Conservation (phyloP, 108 stramenopile genomes). For the Nitzschia sp. region DNA sequence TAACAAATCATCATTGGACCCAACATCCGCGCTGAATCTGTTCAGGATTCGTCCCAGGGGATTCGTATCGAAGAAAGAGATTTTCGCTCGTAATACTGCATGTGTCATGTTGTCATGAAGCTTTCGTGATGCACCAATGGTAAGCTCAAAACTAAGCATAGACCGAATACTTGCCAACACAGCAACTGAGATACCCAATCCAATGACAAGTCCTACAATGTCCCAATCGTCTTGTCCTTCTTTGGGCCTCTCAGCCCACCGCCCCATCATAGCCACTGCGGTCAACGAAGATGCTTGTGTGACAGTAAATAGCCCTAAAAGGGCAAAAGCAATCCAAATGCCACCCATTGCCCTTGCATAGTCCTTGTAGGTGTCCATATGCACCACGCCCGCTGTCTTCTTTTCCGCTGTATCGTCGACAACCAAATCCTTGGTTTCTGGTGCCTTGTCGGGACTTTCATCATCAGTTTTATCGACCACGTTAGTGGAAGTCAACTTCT, state of each 20-base stretch:
- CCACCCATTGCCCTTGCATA: slow-evolving; percentile 73
- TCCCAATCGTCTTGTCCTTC: slow-evolving; percentile 37
- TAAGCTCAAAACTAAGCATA: slow-evolving; percentile 43
- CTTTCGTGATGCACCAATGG: slow-evolving; percentile 54
- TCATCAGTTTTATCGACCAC: slow-evolving; percentile 1
- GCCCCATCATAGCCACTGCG: slow-evolving; percentile 50
- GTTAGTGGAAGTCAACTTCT: background rate
- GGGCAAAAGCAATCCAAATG: slow-evolving; percentile 35
- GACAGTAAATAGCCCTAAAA: slow-evolving; percentile 50
- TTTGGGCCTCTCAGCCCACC: slow-evolving; percentile 52
- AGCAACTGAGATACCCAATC: slow-evolving; percentile 41
- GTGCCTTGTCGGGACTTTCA: slow-evolving; percentile 21
- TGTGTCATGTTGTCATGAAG: slow-evolving; percentile 77
- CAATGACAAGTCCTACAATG: slow-evolving; percentile 47
- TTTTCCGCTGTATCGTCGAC: slow-evolving; percentile 22
- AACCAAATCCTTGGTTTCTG: background rate
- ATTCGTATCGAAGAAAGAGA: slow-evolving; percentile 84
- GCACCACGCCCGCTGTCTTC: slow-evolving; percentile 67
- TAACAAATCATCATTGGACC: slow-evolving; percentile 70
- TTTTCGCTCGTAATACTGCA: slow-evolving; percentile 69
- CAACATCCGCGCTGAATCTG: slow-evolving; percentile 69
- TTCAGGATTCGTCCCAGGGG: slow-evolving; percentile 84
- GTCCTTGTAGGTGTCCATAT: slow-evolving; percentile 57
- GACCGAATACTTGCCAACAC: slow-evolving; percentile 45
- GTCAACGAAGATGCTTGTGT: slow-evolving; percentile 56